Evolutionary conservation across 768 basidiomycete genomes (phyloP), one percentile per base, ranked within the genome.

Genomic region (Boletales sp.): DNA sequence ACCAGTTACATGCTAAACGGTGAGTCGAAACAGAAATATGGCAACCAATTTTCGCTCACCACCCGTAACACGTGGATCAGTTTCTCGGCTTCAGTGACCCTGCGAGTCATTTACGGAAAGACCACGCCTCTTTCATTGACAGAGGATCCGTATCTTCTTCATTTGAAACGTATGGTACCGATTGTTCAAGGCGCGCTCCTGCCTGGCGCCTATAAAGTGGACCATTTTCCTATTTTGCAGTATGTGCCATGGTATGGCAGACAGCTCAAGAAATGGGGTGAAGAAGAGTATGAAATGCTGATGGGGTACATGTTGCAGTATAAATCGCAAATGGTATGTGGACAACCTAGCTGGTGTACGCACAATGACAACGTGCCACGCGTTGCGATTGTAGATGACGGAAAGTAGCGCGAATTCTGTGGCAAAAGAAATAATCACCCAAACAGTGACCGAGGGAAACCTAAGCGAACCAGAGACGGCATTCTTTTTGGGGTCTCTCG

Each of bases 201-300:
- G 0, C 70, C 68, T 0, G 70, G 72, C 2, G 55, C 64, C 5
- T 68, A 68, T 42, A 49, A 53, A 12, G 71, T 72, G 11, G 72
- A 75, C 45, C 56, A 54, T n/a, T 66, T 62, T 47, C 73, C 73
- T 0, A 43, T 70, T 39, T 55, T 74, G 21, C 52, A 49, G 17
- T 81, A 78, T 53, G 57, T 87, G n/a, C 84, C 85, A 1, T 80
- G 79, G n/a, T 84, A 84, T 56, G 71, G 81, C 1, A 69, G 73
- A 14, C 76, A 81, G 46, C 70, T 87, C 7, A 73, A 72, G 50
- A 67, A 71, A 2, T 82, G 80, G 35, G 82, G 84, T 40, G 54
- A 60, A 2, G 78, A 82, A 50, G 83, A 85, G 52, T 69, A 81
- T 0, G 55, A 52, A 0, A 61, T 83, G 27, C 79, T 83, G 61